Evolutionary conservation across 306 rosid species (phyloP), one percentile per base, ranked within the genome.

Genomic region (Fragaria vesca): DNA sequence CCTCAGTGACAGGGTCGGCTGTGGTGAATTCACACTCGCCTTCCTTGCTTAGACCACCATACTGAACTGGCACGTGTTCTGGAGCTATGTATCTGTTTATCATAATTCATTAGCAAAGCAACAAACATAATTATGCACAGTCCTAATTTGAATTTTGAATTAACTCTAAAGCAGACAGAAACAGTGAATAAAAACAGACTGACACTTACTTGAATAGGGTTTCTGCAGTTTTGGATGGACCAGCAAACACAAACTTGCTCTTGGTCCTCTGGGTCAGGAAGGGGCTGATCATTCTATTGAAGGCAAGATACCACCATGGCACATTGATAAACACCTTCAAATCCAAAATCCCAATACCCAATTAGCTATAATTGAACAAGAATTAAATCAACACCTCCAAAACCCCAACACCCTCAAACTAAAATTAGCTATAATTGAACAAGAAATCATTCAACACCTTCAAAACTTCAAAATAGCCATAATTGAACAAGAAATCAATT

Each of bases 191-290:
- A 32, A 1, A 50, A 11, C 20, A 20, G 30, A 5, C 1, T 0
- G 68, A 16, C 28, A 52, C 77, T 40, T 76, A 89, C 98, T 83
- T 90, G 90, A 85, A 90, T 36, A 93, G 96, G 81, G 98, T 88
- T 4, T 90, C 97, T 8, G 96, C 78, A 80, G 97, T 84, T 57
- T 89, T 93, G 51, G 96, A 82, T 47, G 97, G 91, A 24, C 97
- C 93, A 20, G 95, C 98, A 83, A 90, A 90, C 1, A 93, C 96
- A 82, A 93, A 91, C 78, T 93, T 93, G 93, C 98, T 93, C 84
- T 91, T 88, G 17, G 91, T 88, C 79, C 91, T 88, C 72, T 81
- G 91, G 10, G 91, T 88, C 67, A 88, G 80, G 80, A 88, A 88
- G 6, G 91, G 86, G 69, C 88, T 83, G 72, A 85, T 83, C 86